Evolutionary conservation across 2,329 filamentous ascomycete genomes (phyloP).

Genomic region (Neurospora sp.): DNA sequence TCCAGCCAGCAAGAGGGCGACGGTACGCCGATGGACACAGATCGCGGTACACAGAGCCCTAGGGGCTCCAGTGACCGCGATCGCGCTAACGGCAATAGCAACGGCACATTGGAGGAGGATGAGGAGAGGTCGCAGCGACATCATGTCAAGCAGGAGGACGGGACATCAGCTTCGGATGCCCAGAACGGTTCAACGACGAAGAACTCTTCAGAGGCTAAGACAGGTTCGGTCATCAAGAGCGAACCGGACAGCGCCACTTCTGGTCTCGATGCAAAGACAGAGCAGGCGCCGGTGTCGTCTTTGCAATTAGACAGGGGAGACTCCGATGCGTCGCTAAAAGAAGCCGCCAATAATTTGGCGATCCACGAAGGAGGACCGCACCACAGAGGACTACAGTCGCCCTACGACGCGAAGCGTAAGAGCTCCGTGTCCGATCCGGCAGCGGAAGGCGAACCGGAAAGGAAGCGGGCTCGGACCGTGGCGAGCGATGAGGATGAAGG

Average conservation of each 20-base stretch:
- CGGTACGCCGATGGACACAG: slow-evolving; percentile 39
- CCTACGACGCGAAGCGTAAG: slow-evolving; percentile 20
- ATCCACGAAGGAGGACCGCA: slow-evolving; percentile 15
- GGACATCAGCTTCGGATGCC: not conserved
- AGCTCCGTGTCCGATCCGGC: slow-evolving; percentile 16
- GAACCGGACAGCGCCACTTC: slow-evolving; percentile 1
- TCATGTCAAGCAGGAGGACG: slow-evolving; percentile 8
- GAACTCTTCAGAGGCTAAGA: slow-evolving; percentile 2
- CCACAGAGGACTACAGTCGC: slow-evolving; percentile 18
- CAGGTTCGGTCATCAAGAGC: slow-evolving; percentile 4
- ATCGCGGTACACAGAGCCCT: slow-evolving; percentile 41
- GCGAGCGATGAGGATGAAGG: slow-evolving; percentile 21
- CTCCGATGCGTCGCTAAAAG: slow-evolving; percentile 23
- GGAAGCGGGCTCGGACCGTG: slow-evolving; percentile 17
- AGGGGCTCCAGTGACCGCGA: slow-evolving; percentile 28
- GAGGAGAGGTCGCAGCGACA: not conserved
- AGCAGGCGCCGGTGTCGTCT: not conserved
- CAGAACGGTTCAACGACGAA: slow-evolving; percentile 1
- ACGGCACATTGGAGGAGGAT: slow-evolving; percentile 2
- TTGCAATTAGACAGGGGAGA: slow-evolving; percentile 18
- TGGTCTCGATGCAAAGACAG: not conserved
- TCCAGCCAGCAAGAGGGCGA: slow-evolving; percentile 32
- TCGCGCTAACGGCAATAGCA: slow-evolving; percentile 23
- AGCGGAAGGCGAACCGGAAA: slow-evolving; percentile 12
- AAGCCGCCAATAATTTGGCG: slow-evolving; percentile 22